Evolutionary conservation across 2,329 filamentous ascomycete species (phyloP).

Genomic region (Zymoseptoria brevis): DNA sequence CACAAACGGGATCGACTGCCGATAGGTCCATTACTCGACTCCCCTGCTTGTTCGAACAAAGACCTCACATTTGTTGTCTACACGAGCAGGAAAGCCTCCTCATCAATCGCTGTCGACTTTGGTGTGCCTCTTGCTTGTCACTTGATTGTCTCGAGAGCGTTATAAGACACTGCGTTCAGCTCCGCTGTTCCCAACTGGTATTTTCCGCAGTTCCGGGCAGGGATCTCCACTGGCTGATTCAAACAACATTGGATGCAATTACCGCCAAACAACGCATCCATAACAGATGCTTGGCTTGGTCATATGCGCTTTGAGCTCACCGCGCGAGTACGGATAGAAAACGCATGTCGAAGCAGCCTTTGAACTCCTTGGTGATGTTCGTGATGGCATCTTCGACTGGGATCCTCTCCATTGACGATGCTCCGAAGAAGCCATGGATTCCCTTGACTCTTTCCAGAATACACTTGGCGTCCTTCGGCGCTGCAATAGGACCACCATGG

Average conservation of each 20-base stretch:
- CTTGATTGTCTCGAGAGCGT: not conserved
- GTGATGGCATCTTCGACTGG: conserved; percentile 61
- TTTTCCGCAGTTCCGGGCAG: not conserved
- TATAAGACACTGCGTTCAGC: not conserved
- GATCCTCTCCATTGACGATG: conserved; percentile 61
- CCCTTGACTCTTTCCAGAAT: conserved; percentile 53
- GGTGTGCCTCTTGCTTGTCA: not conserved
- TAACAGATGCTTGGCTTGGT: not conserved
- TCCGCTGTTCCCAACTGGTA: not conserved
- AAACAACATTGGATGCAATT: not conserved
- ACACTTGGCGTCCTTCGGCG: conserved; percentile 55
- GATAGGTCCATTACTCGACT: not conserved
- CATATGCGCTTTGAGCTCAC: not conserved
- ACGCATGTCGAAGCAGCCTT: conserved; percentile 20
- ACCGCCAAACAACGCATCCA: not conserved
- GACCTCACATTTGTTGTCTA: not conserved
- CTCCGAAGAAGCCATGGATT: conserved; percentile 65
- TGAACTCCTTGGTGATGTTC: conserved; percentile 49
- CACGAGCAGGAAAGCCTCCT: not conserved
- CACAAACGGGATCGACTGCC: not conserved
- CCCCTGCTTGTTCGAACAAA: not conserved
- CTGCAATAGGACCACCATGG: conserved; percentile 61
- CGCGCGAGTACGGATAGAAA: not conserved
- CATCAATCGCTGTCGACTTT: not conserved
- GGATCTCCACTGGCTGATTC: not conserved